Evolutionary conservation across 2,329 filamentous ascomycete genomes (phyloP).

Genomic region (Fusarium longipes): DNA sequence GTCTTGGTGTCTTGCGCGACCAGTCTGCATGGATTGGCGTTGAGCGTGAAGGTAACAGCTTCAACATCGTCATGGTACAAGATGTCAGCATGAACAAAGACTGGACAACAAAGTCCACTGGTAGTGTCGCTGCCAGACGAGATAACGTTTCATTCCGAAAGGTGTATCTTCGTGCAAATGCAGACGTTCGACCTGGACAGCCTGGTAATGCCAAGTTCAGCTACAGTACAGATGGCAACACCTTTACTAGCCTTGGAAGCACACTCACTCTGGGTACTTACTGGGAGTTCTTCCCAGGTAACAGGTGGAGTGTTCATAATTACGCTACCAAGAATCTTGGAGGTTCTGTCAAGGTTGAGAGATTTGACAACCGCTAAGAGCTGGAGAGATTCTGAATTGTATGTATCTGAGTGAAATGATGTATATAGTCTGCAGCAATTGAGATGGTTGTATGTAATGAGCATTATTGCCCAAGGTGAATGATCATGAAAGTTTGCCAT

Average conservation of each 20-base stretch:
- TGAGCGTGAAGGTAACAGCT: conserved; percentile 11
- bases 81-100: conserved; percentile 6
- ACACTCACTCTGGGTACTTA: conserved; percentile 5
- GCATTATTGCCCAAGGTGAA: no score
- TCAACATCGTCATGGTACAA: conserved; percentile 6
- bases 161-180: conserved; percentile 5
- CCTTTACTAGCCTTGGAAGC: background rate
- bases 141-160: conserved; percentile 11
- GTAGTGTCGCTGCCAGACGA: background rate
- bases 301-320: conserved; percentile 15
- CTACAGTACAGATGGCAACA: conserved; percentile 3
- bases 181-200: conserved; percentile 1
- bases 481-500: no score
- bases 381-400: background rate
- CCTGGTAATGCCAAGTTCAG: conserved; percentile 15
- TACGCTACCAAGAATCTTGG: background rate
- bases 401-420: background rate
- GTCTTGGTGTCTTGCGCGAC: conserved; percentile 2
- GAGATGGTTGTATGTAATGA: no score
- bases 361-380: conserved; percentile 1
- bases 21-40: conserved; percentile 14
- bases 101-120: conserved; percentile 15
- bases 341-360: conserved; percentile 5
- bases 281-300: conserved; percentile 14
- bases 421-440: background rate